phyloP scores from a whole-genome alignment of 2,329 filamentous ascomycete species.

The Cordyceps tenuipes region DNA sequence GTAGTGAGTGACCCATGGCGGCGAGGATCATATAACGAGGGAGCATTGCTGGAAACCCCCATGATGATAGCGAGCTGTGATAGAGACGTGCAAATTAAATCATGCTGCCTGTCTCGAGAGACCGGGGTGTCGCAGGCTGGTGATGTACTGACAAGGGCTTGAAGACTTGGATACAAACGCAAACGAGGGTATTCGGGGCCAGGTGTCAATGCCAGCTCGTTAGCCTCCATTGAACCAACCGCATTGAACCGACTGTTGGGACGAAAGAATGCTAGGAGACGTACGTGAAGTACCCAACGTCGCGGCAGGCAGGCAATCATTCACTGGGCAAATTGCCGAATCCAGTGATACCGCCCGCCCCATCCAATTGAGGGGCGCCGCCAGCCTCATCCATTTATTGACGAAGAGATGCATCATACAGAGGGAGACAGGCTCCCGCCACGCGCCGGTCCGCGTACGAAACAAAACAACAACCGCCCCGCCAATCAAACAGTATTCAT shows the following conservation, averaged over 20 bases:
- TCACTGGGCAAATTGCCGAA: neutral
- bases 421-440: too few relatives aligned
- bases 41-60: neutral
- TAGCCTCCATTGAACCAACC: too few relatives aligned
- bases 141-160: neutral
- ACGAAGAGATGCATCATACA: too few relatives aligned
- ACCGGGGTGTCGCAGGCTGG: neutral
- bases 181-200: neutral
- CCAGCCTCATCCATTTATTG: too few relatives aligned
- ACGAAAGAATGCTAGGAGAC: too few relatives aligned
- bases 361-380: neutral
- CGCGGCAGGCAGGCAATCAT: neutral
- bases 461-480: too few relatives aligned
- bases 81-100: neutral
- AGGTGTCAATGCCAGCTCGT: neutral
- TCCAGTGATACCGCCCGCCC: neutral
- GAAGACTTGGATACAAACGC: neutral
- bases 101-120: neutral
- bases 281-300: neutral
- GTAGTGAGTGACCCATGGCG: neutral
- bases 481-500: too few relatives aligned
- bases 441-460: too few relatives aligned
- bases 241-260: too few relatives aligned
- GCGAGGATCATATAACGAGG: neutral
- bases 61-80: neutral